Percentiles rank a stretch among this genome's conserved stretches.
These are phyloP conservation scores for Abortiporus biennis DNA, from an alignment of 1,284 basidiomycete species.

Conservation along the genomic window DNA sequence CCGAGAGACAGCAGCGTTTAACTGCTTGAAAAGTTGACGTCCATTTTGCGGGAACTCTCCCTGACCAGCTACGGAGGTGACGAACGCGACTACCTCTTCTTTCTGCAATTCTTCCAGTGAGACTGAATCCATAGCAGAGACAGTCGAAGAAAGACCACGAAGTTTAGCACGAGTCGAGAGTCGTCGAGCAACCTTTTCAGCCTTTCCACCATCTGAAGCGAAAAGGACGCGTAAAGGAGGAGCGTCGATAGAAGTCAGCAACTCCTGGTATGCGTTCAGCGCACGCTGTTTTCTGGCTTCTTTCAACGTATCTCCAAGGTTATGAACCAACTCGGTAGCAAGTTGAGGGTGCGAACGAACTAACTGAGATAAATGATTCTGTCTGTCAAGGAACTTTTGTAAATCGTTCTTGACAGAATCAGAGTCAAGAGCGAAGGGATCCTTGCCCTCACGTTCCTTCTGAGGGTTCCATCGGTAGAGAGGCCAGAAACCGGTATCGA, in stretches of 20 bases:
- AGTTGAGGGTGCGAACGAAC: conserved; percentile 77
- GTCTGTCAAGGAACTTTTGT: conserved; percentile 92
- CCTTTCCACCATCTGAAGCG: conserved; percentile 91
- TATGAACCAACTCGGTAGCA: conserved; percentile 80
- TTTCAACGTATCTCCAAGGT: conserved; percentile 79
- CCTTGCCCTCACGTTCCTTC: conserved; percentile 67
- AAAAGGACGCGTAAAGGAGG: conserved; percentile 87
- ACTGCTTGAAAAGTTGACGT: conserved; percentile 82
- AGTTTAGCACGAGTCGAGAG: conserved; percentile 80
- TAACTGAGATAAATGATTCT: conserved; percentile 94
- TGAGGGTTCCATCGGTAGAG: conserved; percentile 96
- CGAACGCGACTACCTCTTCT: conserved; percentile 82
- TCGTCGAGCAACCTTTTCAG: conserved; percentile 94
- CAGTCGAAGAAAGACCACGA: conserved; percentile 75
- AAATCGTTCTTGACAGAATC: conserved; percentile 93
- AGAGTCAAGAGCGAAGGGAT: conserved; percentile 91
- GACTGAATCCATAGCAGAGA: conserved; percentile 73
- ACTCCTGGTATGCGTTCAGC: conserved; percentile 80
- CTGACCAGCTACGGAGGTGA: conserved; percentile 98
- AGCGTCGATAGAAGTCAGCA: conserved; percentile 84
- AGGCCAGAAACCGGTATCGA: conserved; percentile 97
- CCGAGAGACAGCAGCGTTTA: conserved; percentile 62
- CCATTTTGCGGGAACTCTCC: conserved; percentile 98
- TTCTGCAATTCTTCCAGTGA: conserved; percentile 68
- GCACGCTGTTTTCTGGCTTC: conserved; percentile 83